Conservation (phyloP, 208 protist species). For the Endotrypanum monterogeii region DNA sequence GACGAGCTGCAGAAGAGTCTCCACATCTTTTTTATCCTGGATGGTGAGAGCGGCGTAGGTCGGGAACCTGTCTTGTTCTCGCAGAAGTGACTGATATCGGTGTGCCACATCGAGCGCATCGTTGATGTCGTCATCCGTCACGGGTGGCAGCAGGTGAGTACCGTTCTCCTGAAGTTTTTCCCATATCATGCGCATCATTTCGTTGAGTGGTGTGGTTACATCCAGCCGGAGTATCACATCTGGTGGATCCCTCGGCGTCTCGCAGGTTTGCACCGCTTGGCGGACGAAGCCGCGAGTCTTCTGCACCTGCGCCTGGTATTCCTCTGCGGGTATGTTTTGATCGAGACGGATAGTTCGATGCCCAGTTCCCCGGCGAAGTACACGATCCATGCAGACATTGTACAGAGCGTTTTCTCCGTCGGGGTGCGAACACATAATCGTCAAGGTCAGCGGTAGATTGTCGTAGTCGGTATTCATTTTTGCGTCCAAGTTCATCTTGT, state of each 20-base stretch:
- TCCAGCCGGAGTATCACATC: conserved; percentile 38
- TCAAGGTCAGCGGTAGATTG: conserved; percentile 32
- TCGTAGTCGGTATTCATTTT: conserved; percentile 45
- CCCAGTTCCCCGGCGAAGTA: conserved; percentile 37
- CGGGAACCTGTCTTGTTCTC: conserved; percentile 13
- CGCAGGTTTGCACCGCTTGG: conserved; percentile 27
- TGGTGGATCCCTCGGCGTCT: conserved; percentile 21
- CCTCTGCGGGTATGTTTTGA: conserved; percentile 3
- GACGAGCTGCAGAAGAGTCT: conserved; percentile 21
- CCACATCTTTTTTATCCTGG: not conserved
- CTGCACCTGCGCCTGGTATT: conserved; percentile 13
- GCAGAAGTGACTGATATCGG: conserved; percentile 38
- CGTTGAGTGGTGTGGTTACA: conserved; percentile 28
- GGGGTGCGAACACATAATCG: conserved; percentile 50
- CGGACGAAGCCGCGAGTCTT: conserved; percentile 34
- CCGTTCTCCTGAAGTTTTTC: conserved; percentile 32
- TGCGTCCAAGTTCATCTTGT: conserved; percentile 83
- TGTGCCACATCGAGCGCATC: conserved; percentile 14
- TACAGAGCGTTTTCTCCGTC: conserved; percentile 37
- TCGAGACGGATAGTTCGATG: conserved; percentile 52
- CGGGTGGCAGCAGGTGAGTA: conserved; percentile 30
- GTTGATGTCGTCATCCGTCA: conserved; percentile 20
- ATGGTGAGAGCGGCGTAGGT: conserved; percentile 33
- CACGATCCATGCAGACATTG: conserved; percentile 40
- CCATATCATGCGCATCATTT: conserved; percentile 41